A percentile compares a stretch with the other conserved stretches of the same genome.
Conservation (phyloP, 108 stramenopile genomes). For the Pseudonitzschia pungens region DNA sequence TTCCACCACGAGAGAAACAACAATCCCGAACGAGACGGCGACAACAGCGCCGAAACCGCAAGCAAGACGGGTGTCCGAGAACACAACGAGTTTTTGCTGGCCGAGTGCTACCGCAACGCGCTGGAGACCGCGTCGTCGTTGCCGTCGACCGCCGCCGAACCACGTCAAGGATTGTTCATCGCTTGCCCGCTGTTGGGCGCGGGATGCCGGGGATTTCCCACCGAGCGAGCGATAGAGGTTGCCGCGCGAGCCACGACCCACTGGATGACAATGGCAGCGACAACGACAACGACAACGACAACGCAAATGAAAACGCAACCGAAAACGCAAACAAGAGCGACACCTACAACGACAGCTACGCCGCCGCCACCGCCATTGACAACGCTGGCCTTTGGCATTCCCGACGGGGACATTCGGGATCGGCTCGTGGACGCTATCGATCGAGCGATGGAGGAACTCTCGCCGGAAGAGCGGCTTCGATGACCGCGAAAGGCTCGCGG, state of each 20-base stretch:
- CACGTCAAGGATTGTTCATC: conserved; percentile 17
- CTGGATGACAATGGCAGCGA: conserved; percentile 2
- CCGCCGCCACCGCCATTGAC: too few relatives aligned
- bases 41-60: too few relatives aligned
- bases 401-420: conserved; percentile 16
- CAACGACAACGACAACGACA: background rate
- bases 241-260: conserved; percentile 26
- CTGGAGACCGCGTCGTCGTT: conserved; percentile 16
- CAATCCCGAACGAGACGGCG: background rate
- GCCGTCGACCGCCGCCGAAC: background rate
- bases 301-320: too few relatives aligned
- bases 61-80: background rate
- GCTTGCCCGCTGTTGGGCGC: conserved; percentile 69
- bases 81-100: conserved; percentile 16
- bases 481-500: too few relatives aligned
- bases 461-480: too few relatives aligned
- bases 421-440: background rate
- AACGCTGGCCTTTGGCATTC: conserved; percentile 35
- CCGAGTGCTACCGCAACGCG: conserved; percentile 35
- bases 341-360: background rate
- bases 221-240: conserved; percentile 47
- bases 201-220: conserved; percentile 72
- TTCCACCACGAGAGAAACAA: background rate
- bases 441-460: background rate
- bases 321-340: conserved; percentile 4